Evolutionary conservation across 2,329 filamentous ascomycete species (phyloP), one percentile per base, ranked within the genome.

Genomic region (Microcyclospora pomicola): DNA sequence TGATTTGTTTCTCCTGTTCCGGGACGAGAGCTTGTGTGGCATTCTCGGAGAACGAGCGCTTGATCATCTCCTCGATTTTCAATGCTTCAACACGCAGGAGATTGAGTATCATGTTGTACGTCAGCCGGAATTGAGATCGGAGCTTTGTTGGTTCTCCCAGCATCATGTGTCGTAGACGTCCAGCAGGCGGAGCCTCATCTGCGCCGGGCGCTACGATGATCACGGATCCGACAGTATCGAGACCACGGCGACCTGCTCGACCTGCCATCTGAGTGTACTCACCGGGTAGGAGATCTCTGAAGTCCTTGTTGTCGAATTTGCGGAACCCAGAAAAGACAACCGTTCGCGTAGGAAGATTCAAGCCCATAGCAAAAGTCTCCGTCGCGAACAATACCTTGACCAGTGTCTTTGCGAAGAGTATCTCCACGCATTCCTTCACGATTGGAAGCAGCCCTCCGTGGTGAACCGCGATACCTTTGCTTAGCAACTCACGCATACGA

Each of bases 51-150:
- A 98, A 98, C 59, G 87, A 95, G 48, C 91, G 81, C 71, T 98
- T 98, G 67, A 98, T 98, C 91, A 98, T 98, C 62, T 98, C 91
- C 59, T 98, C 91, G 50, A 98, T 96, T 65, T 95, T 96, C 47
- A 98, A 65, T 2, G 91, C 91, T 60, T 98, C 91, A 2, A 98
- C 91, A 28, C 91, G 80, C 35, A 98, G 69, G 27, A 98, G 68
- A 54, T 96, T 98, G 24, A 98, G 67, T 43, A 98, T 98, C 91
- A 98, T 98, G 63, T 96, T 98, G 68, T 98, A 98, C 0, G 92
- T 98, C 34, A 98, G 69, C 43, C 91, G 77, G 68, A 98, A 98
- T 55, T 98, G 91, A 6, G 88, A 96, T 34, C 86, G 77, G 35
- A 98, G 72, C 63, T 96, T 96, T 16, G 86, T 94, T 27, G 91